Evolutionary conservation across 805 yeast genomes (phyloP).

Genomic region (Cyberlindnera mycetangii): DNA sequence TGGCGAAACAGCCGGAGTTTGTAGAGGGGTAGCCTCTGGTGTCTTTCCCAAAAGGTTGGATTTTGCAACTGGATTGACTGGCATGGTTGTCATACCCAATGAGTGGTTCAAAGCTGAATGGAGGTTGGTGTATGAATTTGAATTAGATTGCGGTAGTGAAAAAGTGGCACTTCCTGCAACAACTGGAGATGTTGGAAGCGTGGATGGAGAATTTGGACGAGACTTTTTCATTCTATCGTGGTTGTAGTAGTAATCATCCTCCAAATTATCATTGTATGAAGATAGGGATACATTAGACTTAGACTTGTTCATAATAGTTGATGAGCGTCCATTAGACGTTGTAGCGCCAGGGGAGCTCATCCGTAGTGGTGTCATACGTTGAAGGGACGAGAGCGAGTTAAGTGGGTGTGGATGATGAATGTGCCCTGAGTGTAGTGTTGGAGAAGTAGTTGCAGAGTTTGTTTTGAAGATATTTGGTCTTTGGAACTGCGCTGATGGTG

Average conservation of each 20-base stretch:
- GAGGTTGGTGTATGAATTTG: slow-evolving; percentile 25
- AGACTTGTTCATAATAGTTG: slow-evolving; percentile 18
- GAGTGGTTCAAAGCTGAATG: slow-evolving; percentile 24
- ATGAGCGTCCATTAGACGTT: slow-evolving; percentile 16
- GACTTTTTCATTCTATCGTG: slow-evolving; percentile 34
- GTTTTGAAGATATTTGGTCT: slow-evolving; percentile 20
- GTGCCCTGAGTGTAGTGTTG: slow-evolving; percentile 22
- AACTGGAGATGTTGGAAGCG: slow-evolving; percentile 22
- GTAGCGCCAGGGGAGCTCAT: slow-evolving; percentile 23
- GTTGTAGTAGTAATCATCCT: slow-evolving; percentile 37
- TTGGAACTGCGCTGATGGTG: slow-evolving; percentile 13
- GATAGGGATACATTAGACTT: slow-evolving; percentile 28
- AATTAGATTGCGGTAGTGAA: slow-evolving; percentile 19
- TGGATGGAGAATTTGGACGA: slow-evolving; percentile 35
- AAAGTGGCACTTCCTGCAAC: slow-evolving; percentile 11
- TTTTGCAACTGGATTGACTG: slow-evolving; percentile 10
- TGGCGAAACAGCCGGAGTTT: slow-evolving; percentile 28
- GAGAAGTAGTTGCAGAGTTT: slow-evolving; percentile 20
- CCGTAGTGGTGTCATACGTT: slow-evolving; percentile 59
- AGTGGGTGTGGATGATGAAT: slow-evolving; percentile 30
- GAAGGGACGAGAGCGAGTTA: slow-evolving; percentile 47
- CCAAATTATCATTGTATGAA: slow-evolving; percentile 35
- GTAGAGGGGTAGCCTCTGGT: slow-evolving; percentile 30
- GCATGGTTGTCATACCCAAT: slow-evolving; percentile 20
- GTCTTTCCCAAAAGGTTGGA: slow-evolving; percentile 26